Base-by-base conservation (phyloP, 345 rosid species). In the Eucalyptus tenuipes region DNA sequence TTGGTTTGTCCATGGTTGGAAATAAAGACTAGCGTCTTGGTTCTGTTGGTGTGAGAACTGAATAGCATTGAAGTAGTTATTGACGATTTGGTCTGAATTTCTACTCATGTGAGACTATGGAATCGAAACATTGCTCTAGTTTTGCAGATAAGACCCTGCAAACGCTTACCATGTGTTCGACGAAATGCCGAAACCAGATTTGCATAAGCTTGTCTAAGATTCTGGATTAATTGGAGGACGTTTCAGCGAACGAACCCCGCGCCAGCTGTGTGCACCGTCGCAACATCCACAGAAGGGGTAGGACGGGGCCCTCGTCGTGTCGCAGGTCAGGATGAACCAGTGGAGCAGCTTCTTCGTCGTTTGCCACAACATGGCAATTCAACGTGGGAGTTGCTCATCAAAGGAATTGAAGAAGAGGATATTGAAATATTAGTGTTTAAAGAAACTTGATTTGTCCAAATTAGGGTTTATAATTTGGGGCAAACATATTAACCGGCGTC, bases 401-500 rank as follows among this genome's bases (percentile, higher is more conserved):
- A 11, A 57, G 64, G 64, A 57, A 57, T 25, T 2, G 64, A 57
- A 57, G 64, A 57, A 25, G 64, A 57, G 64, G 64, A 27, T 24
- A 24, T 57, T 57, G 14, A 57, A 57, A 57, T 0, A 24, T 57
- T 25, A 25, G 64, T 10, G n/a, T 57, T 57, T 57, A 3, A 27
- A 0, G 64, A 57, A 57, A 57, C 64, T 57, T 57, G n/a, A 57
- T 57, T 27, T 11, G 64, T 57, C 0, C n/a, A 57, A 57, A 57
- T 57, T 5, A 57, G 64, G 64, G 64, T 57, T 57, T 57, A 57
- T 57, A 57, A 57, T 57, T 57, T 57, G 64, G 14, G 64, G 7
- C 64, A 57, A 25, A 57, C 64, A 57, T 57, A 27, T 25, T 57
- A 5, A 25, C n/a, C 0, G 0, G 3, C 3, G 0, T 57, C 2